Base-by-base conservation (phyloP, 176 grass and related monocot genomes). In the Olyra latifolia region DNA sequence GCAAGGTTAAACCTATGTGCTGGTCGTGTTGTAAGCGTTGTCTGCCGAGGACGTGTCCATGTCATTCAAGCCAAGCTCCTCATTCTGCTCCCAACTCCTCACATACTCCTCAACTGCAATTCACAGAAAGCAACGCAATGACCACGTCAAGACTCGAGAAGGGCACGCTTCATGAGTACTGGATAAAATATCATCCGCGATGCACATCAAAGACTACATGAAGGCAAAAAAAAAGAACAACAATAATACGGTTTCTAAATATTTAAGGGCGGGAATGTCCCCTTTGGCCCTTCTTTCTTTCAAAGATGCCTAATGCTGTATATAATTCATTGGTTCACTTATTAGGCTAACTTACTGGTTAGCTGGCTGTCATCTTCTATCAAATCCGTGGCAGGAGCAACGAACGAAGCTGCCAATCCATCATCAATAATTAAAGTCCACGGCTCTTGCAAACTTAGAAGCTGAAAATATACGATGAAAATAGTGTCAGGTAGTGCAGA, bases 361-460 rank as follows among this genome's bases (percentile, higher is more conserved):
- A 98, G 82, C 53, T 91, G 92, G 30, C 46, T 93, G 62, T 98
- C 92, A 74, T 95, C 88, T 80, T 95, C 90, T 62, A 93, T 60
- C 4, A 66, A 74, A 77, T 95, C 95, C 2, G 88, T 89, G 69
- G 78, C 81, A 66, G 92, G 88, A 77, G 95, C 93, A 76, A 98
- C 66, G 84, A 95, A 95, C 6, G 90, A 98, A 82, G 82, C 88
- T 2, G 95, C 89, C 69, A 98, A 88, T 81, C 83, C 90, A 80
- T 98, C 95, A 84, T 98, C 92, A 77, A 98, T 65, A 50, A 98
- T 95, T 52, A 95, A 58, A 67, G 88, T 94, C 95, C 95, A 98
- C 17, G 88, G 81, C 38, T 98, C 88, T 82, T 93, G 78, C 66
- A 98, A 80, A 87, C 76, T 89, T 44, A 95, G 30, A 87, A 98